Conservation (phyloP, 208 protist genomes). For the Porcisia deanei region DNA sequence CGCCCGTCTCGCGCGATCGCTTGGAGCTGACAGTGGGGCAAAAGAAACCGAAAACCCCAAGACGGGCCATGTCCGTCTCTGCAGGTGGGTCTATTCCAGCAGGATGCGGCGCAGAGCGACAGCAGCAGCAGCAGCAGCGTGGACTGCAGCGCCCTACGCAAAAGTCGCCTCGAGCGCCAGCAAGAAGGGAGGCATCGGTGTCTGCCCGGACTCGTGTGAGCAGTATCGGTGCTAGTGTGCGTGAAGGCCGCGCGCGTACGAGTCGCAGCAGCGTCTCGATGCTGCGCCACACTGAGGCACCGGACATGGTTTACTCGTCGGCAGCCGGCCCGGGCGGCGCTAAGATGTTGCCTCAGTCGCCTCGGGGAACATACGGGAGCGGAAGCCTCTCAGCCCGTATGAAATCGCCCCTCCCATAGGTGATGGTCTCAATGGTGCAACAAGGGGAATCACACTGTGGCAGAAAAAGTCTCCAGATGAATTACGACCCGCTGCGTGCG, state of each 20-base stretch:
- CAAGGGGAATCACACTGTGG: background rate
- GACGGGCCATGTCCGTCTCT: background rate
- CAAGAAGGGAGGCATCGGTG: background rate
- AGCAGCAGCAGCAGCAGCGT: background rate
- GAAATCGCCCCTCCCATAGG: background rate
- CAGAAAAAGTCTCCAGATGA: background rate
- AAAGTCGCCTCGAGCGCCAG: background rate
- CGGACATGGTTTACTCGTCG: background rate
- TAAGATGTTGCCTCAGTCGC: background rate
- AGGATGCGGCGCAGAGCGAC: background rate
- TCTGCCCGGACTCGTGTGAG: conserved; percentile 18
- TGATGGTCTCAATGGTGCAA: no score
- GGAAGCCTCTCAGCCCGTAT: background rate
- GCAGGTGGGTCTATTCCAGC: background rate
- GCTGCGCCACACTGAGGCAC: background rate
- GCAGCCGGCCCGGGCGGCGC: background rate
- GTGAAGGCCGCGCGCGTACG: background rate
- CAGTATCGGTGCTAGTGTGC: conserved; percentile 7
- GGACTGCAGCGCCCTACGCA: background rate
- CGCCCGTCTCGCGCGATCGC: background rate
- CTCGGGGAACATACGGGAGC: background rate
- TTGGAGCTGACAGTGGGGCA: background rate
- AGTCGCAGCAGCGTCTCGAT: conserved; percentile 6
- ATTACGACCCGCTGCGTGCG: background rate
- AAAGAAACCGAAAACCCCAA: background rate